phyloP scores from a whole-genome alignment of 2,329 filamentous ascomycete species.

The Pestalotiopsis fici region DNA sequence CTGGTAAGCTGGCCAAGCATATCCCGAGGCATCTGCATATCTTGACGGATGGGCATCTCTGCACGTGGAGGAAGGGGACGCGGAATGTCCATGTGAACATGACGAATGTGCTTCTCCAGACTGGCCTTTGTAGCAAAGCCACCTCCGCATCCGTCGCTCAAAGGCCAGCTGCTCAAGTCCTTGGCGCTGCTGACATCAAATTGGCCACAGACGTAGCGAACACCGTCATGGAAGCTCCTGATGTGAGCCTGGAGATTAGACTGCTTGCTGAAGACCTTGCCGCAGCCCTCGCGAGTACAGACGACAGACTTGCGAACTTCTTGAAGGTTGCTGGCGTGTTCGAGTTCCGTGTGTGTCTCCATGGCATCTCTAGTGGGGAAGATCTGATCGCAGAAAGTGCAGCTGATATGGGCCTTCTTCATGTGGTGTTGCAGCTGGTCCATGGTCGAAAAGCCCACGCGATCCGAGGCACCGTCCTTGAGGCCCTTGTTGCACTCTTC shows the following conservation, averaged over 20 bases:
- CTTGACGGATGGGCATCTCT: slow-evolving; percentile 13
- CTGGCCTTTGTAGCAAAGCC: slow-evolving; percentile 76
- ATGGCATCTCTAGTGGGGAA: slow-evolving; percentile 69
- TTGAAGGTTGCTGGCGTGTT: slow-evolving; percentile 66
- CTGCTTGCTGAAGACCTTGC: slow-evolving; percentile 76
- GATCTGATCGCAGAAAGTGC: slow-evolving; percentile 70
- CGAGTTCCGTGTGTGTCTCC: slow-evolving; percentile 75
- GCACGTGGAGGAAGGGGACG: slow-evolving; percentile 37
- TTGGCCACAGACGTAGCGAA: slow-evolving; percentile 77
- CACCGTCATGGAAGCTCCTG: slow-evolving; percentile 73
- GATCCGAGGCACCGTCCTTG: slow-evolving; percentile 39
- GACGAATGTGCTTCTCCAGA: slow-evolving; percentile 82
- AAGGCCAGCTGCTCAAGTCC: slow-evolving; percentile 65
- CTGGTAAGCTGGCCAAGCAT: slow-evolving; percentile 46
- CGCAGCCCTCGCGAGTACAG: slow-evolving; percentile 71
- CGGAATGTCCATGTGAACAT: slow-evolving; percentile 70
- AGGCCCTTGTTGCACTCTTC: slow-evolving; percentile 60
- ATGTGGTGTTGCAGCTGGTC: slow-evolving; percentile 73
- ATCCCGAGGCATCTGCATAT: slow-evolving; percentile 17
- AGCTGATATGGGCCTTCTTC: slow-evolving; percentile 71
- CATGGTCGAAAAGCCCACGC: slow-evolving; percentile 70
- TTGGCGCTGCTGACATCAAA: slow-evolving; percentile 59
- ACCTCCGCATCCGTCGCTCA: slow-evolving; percentile 70
- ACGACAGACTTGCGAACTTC: slow-evolving; percentile 65
- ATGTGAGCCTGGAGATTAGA: slow-evolving; percentile 84